These are phyloP conservation scores for Thecaphora frezii DNA, from an alignment of 1,284 basidiomycete species.

Conservation along the genomic window DNA sequence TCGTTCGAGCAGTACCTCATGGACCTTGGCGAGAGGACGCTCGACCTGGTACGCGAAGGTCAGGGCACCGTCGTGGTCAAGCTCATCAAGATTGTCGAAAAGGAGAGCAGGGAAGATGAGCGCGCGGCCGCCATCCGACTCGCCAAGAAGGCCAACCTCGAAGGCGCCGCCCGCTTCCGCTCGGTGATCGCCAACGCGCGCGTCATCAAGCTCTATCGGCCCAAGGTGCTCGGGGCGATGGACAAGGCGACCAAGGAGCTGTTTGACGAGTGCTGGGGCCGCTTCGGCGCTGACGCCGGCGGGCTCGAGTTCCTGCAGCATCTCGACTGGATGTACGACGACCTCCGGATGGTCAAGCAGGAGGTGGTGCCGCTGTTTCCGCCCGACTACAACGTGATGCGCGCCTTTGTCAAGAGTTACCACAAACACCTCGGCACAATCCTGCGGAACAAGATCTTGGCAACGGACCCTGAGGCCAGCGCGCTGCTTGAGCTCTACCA, in stretches of 20 bases:
- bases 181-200: slow-evolving; percentile 66
- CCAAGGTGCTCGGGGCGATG: slow-evolving; percentile 82
- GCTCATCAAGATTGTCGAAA: slow-evolving; percentile 88
- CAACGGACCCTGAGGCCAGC: slow-evolving; percentile 77
- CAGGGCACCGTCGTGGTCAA: slow-evolving; percentile 83
- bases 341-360: slow-evolving; percentile 84
- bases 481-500: slow-evolving; percentile 82
- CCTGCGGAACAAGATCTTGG: slow-evolving; percentile 72
- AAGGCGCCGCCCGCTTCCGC: slow-evolving; percentile 52
- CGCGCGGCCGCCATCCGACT: slow-evolving; percentile 93
- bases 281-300: slow-evolving; percentile 65
- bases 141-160: slow-evolving; percentile 82
- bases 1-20: slow-evolving; percentile 87
- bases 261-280: slow-evolving; percentile 72
- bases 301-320: slow-evolving; percentile 75
- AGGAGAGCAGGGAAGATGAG: slow-evolving; percentile 90
- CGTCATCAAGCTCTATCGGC: slow-evolving; percentile 91
- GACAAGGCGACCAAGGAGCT: slow-evolving; percentile 73
- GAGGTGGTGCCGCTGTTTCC: slow-evolving; percentile 89
- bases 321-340: slow-evolving; percentile 89
- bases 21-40: slow-evolving; percentile 73
- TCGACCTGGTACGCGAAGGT: slow-evolving; percentile 75
- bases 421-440: slow-evolving; percentile 83
- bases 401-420: slow-evolving; percentile 82
- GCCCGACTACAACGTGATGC: slow-evolving; percentile 82